Conservation (phyloP, 768 basidiomycete genomes). For the Lactifluus pinguis region DNA sequence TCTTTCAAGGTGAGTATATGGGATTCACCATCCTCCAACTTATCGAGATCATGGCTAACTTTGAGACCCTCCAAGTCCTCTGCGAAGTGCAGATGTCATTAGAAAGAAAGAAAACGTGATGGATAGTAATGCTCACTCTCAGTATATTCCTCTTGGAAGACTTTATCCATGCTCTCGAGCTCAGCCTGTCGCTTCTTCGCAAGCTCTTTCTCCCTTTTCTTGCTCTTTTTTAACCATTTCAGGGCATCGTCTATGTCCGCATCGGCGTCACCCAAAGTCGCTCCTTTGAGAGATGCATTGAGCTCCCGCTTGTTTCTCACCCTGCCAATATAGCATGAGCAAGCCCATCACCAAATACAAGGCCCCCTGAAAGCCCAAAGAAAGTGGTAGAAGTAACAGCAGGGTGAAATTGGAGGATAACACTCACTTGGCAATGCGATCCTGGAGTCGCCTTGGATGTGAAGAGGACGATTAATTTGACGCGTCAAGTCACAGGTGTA, state of each 20-base stretch:
- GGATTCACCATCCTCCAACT: slow-evolving; percentile 87
- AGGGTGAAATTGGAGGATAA: slow-evolving; percentile 13
- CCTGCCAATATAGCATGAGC: slow-evolving; percentile 42
- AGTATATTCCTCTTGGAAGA: slow-evolving; percentile 68
- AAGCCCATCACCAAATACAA: slow-evolving; percentile 32
- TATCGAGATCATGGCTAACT: slow-evolving; percentile 92
- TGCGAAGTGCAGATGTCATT: slow-evolving; percentile 26
- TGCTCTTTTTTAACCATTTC: slow-evolving; percentile 86
- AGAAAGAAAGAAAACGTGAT: background rate
- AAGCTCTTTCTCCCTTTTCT: slow-evolving; percentile 86
- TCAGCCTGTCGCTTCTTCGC: slow-evolving; percentile 77
- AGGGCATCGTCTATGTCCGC: slow-evolving; percentile 69
- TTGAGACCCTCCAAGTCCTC: slow-evolving; percentile 90
- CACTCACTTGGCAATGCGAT: slow-evolving; percentile 85
- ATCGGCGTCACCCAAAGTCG: slow-evolving; percentile 84
- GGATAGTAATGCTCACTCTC: slow-evolving; percentile 56
- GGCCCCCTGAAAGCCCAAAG: slow-evolving; percentile 25
- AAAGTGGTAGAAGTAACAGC: slow-evolving; percentile 25
- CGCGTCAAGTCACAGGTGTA: background rate
- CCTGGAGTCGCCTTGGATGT: slow-evolving; percentile 50
- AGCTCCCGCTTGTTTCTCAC: slow-evolving; percentile 92
- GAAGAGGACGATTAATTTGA: slow-evolving; percentile 18
- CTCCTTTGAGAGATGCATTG: slow-evolving; percentile 82
- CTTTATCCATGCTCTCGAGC: slow-evolving; percentile 76
- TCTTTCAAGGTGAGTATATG: slow-evolving; percentile 96